These are phyloP conservation scores for Podaxis sp. DNA, from an alignment of 768 basidiomycete genomes.

Conservation along the genomic window DNA sequence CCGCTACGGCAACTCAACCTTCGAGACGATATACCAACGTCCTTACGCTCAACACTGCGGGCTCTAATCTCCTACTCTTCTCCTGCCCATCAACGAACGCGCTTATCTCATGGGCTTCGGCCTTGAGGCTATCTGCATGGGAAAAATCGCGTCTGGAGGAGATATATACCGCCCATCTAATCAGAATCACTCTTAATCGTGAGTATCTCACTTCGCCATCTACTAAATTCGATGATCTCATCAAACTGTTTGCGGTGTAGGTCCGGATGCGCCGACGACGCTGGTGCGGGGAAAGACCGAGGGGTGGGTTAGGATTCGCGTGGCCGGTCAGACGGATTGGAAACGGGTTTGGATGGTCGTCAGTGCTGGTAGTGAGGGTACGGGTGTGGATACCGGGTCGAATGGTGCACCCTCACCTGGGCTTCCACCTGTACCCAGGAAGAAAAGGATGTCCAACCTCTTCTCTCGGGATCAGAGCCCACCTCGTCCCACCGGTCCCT, in stretches of 20 bases:
- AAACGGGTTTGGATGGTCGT: conserved; percentile 86
- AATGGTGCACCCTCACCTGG: neutral
- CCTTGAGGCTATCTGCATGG: conserved; percentile 87
- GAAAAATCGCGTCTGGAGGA: conserved; percentile 94
- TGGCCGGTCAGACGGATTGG: conserved; percentile 99
- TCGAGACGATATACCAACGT: conserved; percentile 67
- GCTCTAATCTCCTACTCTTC: conserved; percentile 85
- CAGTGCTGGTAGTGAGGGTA: conserved; percentile 38
- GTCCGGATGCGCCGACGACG: conserved; percentile 52
- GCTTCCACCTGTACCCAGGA: conserved; percentile 19
- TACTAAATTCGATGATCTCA: neutral
- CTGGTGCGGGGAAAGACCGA: conserved; percentile 75
- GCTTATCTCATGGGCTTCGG: conserved; percentile 87
- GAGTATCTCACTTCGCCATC: conserved; percentile 13
- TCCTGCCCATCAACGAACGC: conserved; percentile 71
- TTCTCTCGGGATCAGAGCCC: conserved; percentile 48
- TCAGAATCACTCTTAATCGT: conserved; percentile 67
- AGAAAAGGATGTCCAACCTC: conserved; percentile 65
- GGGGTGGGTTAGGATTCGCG: conserved; percentile 85
- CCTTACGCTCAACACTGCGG: conserved; percentile 90
- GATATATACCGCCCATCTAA: conserved; percentile 93
- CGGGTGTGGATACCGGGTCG: conserved; percentile 13
- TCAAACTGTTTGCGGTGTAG: conserved; percentile 20
- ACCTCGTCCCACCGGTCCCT: conserved; percentile 21
- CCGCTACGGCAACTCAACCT: conserved; percentile 44